Evolutionary conservation across 2,329 filamentous ascomycete genomes (phyloP), one percentile per base, ranked within the genome.

Genomic region (Fonsecaea pedrosoi): DNA sequence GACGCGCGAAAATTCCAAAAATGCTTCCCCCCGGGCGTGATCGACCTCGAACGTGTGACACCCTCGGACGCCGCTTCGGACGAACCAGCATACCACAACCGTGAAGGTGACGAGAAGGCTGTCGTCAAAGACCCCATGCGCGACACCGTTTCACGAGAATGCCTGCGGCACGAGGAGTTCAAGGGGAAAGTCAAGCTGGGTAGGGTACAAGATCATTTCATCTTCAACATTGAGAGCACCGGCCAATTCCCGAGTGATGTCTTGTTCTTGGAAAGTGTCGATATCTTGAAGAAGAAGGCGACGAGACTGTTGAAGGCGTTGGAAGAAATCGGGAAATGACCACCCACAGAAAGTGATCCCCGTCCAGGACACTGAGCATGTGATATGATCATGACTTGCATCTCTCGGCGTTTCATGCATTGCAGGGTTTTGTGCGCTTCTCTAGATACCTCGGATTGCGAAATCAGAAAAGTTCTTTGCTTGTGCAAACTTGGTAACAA

Each of bases 211-310:
- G 95, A 99, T 78, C 96, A 99, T 82, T 99, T 99, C 79, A 98
- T 99, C 79, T 99, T 95, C 84, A 90, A 89, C 62, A 86, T 99
- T 40, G 95, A 99, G 84, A 97, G 94, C 82, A 90, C 92, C 0
- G 96, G 95, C 5, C 95, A 99, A 81, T 96, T 92, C 83, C 90
- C 95, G 66, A 97, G 93, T 76, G 94, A 98, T 74, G 89, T 93
- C 79, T 84, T 99, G 71, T 98, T 99, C 83, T 80, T 99, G 64
- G 93, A 98, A 81, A 89, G 92, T 34, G 86, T 99, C 59, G 91
- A 90, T 81, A 83, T 92, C 73, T 81, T 99, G 69, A 97, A 94
- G 83, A 84, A 87, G 74, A 98, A 98, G 84, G 95, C 92, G 72
- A 76, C 76, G 60, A 78, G 78, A 53, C 76, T 82, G 73, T 82